Evolutionary conservation across 2,329 filamentous ascomycete species (phyloP), one percentile per base, ranked within the genome.

Genomic region (Curvularia sp.): DNA sequence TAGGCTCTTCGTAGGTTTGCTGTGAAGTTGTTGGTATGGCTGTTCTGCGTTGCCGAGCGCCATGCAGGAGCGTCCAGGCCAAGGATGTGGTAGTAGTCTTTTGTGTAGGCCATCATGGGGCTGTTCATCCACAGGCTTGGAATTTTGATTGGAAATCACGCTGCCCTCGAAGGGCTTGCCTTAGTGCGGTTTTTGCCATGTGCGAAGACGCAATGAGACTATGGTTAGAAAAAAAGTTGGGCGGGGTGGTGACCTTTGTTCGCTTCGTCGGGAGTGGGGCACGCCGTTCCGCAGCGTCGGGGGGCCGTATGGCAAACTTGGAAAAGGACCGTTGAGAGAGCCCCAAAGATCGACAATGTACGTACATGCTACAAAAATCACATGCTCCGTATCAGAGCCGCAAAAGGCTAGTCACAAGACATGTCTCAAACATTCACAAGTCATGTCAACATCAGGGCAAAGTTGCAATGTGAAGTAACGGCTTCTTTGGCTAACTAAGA

Each of bases 1-100:
- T 88, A 88, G 9, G 86, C 86, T 33, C 65, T 50, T 1, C 69
- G 52, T 20, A 71, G 10, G 2, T 59, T 61, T 1, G 58, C 60
- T 13, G 55, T 0, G 57, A 18, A 18, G 42, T 41, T 6, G 8
- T 9, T 18, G 18, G 18, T 31, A 31, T 41, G 8, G 38, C 22
- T 42, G 12, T 49, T 35, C n/a, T 60, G 20, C 31, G 53, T 44
- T 51, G 58, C 15, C 22, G 20, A 10, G 20, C 41, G 8, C 28
- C 58, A 55, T 20, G n/a, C 22, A 3, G 64, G 67, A 10, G 56
- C n/a, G 6, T 48, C 15, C 13, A 75, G 61, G 20, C 63, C 59
- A 24, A 76, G 68, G 41, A 72, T 60, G 12, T 55, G 48, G 58
- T 76, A 76, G 66, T 73, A 73, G 49, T 75, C 62, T 47, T 72